Conservation (phyloP, 2,329 filamentous ascomycete species). For the Penicillium sclerotigenum region DNA sequence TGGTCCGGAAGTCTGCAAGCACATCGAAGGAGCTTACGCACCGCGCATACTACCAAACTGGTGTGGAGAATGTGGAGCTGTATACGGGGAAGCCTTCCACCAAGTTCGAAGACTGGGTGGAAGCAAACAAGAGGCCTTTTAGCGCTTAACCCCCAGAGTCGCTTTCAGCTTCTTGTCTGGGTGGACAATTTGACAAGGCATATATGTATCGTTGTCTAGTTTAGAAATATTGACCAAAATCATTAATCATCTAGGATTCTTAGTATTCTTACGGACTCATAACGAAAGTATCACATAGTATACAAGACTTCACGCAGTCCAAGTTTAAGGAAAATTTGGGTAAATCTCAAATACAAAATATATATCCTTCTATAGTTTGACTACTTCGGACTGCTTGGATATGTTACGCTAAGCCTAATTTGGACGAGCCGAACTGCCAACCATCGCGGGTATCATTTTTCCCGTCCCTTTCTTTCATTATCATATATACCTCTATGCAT, state of each 20-base stretch:
- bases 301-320: background rate
- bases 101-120: background rate
- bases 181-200: background rate
- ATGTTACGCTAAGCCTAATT: slow-evolving; percentile 4
- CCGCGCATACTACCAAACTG: background rate
- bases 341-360: background rate
- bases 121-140: background rate
- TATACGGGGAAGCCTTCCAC: background rate
- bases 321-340: background rate
- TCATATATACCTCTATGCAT: background rate
- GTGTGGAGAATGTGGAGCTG: background rate
- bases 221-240: background rate
- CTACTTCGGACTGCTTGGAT: background rate
- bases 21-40: background rate
- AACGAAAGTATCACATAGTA: no score
- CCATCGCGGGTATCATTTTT: background rate
- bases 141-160: background rate
- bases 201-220: background rate
- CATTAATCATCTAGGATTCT: background rate
- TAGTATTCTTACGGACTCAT: no score
- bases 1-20: background rate
- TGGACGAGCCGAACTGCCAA: background rate
- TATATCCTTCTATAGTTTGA: no score
- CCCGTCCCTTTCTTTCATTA: background rate
- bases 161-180: background rate